A percentile compares a stretch with the other conserved stretches of the same genome.
These are phyloP conservation scores for Pichia kluyveri DNA, from an alignment of 805 yeast species.

Conservation along the genomic window DNA sequence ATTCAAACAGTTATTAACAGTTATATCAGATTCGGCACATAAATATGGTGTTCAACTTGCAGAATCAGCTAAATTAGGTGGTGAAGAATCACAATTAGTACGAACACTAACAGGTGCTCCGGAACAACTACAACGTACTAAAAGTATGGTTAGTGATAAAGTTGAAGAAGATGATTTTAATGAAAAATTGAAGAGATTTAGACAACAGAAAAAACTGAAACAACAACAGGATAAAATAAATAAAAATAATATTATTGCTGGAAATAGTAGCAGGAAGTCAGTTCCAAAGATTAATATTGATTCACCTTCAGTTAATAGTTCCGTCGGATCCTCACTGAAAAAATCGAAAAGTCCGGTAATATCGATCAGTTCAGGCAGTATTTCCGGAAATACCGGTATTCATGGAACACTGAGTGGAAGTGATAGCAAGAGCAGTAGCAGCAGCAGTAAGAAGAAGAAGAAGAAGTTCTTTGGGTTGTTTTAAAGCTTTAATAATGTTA, in stretches of 20 bases:
- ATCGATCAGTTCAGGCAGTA: neutral
- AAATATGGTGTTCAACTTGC: slow-evolving; percentile 27
- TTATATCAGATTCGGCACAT: slow-evolving; percentile 26
- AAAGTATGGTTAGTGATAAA: slow-evolving; percentile 23
- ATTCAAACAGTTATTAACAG: slow-evolving; percentile 22
- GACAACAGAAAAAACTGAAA: slow-evolving; percentile 4
- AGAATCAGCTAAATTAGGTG: slow-evolving; percentile 28
- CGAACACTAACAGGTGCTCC: slow-evolving; percentile 35
- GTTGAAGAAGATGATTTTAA: slow-evolving; percentile 6
- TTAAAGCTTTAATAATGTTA: neutral
- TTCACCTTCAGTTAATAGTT: neutral
- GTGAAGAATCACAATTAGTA: slow-evolving; percentile 31
- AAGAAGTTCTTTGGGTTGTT: slow-evolving; percentile 6
- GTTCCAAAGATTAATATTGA: slow-evolving; percentile 13
- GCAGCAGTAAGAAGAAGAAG: slow-evolving; percentile 9
- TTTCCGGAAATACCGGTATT: neutral
- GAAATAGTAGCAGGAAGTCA: neutral
- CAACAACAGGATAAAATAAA: neutral
- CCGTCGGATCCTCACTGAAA: neutral
- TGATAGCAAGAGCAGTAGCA: neutral
- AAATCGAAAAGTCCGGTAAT: neutral
- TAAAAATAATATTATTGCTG: neutral
- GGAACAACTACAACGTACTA: slow-evolving; percentile 18
- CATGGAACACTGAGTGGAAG: neutral
- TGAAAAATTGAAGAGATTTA: slow-evolving; percentile 6